Evolutionary conservation across 2,329 filamentous ascomycete genomes (phyloP).

Genomic region (Alternaria postmessia): DNA sequence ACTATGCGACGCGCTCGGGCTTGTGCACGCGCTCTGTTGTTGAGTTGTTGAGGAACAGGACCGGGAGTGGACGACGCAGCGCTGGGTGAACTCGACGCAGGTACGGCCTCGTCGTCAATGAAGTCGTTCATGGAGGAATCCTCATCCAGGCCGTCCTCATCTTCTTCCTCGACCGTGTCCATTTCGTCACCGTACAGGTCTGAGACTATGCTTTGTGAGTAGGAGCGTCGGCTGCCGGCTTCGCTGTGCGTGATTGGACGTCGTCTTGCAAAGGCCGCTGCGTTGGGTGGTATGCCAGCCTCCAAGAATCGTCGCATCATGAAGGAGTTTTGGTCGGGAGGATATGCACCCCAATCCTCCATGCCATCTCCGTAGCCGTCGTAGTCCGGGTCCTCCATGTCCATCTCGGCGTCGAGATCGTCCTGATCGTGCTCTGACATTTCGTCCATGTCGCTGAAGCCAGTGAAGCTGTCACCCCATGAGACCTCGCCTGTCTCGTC

Average conservation of each 20-base stretch:
- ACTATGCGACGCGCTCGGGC: constrained; percentile 47
- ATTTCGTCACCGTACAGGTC: constrained; percentile 53
- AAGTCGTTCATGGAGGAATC: constrained; percentile 55
- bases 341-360: constrained; percentile 43
- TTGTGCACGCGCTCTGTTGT: constrained; percentile 30
- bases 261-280: constrained; percentile 32
- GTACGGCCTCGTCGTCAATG: constrained; percentile 48
- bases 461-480: constrained; percentile 50
- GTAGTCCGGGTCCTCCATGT: constrained; percentile 51
- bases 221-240: constrained; percentile 51
- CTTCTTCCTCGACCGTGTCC: constrained; percentile 54
- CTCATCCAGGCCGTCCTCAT: constrained; percentile 50
- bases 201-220: constrained; percentile 52
- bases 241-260: constrained; percentile 53
- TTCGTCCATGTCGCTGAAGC: constrained; percentile 57
- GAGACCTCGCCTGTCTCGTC: constrained; percentile 56
- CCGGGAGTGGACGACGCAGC: constrained; percentile 41
- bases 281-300: constrained; percentile 36
- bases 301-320: constrained; percentile 47
- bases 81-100: constrained; percentile 32
- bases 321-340: constrained; percentile 41
- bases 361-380: constrained; percentile 44
- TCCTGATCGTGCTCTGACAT: constrained; percentile 51
- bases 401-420: constrained; percentile 52
- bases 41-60: constrained; percentile 41